Evolutionary conservation across 1,139 yeast species (phyloP).

Genomic region (Candida neerlandica): DNA sequence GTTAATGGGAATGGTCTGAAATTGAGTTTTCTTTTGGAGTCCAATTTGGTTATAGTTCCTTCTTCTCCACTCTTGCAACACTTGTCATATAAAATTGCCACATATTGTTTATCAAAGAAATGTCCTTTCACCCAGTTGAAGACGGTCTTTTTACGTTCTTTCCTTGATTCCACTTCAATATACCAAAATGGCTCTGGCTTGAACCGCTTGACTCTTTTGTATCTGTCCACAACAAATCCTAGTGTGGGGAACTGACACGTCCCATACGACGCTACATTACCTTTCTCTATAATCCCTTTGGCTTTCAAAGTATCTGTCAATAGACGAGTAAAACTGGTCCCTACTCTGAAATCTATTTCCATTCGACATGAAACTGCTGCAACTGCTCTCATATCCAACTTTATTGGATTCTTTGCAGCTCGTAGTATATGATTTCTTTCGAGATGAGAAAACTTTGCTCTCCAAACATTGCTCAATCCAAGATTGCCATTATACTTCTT

Average conservation of each 20-base stretch:
- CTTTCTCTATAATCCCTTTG: conserved; percentile 24
- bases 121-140: conserved; percentile 72
- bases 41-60: conserved; percentile 56
- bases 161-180: conserved; percentile 54
- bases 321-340: conserved; percentile 84
- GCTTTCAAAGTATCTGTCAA: conserved; percentile 54
- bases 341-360: conserved; percentile 88
- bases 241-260: conserved; percentile 97
- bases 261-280: conserved; percentile 68
- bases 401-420: conserved; percentile 73
- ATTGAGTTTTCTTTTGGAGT: conserved; percentile 67
- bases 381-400: conserved; percentile 68
- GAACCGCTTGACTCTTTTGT: conserved; percentile 71
- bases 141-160: conserved; percentile 36
- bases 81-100: conserved; percentile 62
- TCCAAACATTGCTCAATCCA: conserved; percentile 49
- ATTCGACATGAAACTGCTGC: conserved; percentile 84
- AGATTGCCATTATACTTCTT: conserved; percentile 52
- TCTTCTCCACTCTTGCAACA: conserved; percentile 48
- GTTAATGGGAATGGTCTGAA: conserved; percentile 89
- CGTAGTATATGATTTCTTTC: conserved; percentile 70
- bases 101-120: conserved; percentile 72
- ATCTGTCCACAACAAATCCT: conserved; percentile 96
- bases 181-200: conserved; percentile 82
- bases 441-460: conserved; percentile 88